phyloP scores from a whole-genome alignment of 2,329 filamentous ascomycete genomes.

The Dothistroma pini region DNA sequence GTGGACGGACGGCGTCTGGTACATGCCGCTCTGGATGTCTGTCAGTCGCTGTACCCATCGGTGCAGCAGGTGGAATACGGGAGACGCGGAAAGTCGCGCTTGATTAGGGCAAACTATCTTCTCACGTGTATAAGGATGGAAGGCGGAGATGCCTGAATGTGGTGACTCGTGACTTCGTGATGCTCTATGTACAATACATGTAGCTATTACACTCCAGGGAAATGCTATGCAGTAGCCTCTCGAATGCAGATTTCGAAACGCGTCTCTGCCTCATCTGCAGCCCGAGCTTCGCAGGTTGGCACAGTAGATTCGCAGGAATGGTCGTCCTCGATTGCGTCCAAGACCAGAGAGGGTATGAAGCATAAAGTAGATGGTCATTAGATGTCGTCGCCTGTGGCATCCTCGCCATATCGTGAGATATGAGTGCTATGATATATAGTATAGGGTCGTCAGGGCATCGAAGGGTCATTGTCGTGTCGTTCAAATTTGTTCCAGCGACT shows the following conservation, averaged over 20 bases:
- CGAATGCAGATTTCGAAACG: not conserved
- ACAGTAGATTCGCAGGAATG: not conserved
- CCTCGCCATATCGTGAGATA: not conserved
- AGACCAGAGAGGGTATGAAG: not conserved
- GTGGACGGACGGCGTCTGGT: not conserved
- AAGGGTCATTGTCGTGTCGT: not conserved
- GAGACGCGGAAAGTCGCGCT: not conserved
- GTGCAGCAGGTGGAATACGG: not conserved
- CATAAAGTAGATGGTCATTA: not conserved
- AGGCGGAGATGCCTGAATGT: not conserved
- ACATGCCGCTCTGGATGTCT: not conserved
- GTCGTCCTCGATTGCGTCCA: not conserved
- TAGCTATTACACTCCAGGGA: not conserved
- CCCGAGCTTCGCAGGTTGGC: not conserved
- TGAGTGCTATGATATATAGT: not conserved
- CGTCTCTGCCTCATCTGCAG: not conserved
- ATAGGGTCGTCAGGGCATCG: constrained; percentile 2
- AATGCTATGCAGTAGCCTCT: not conserved
- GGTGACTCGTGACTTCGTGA: not conserved
- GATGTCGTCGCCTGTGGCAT: not conserved
- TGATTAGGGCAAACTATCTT: not conserved
- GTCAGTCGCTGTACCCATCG: not conserved
- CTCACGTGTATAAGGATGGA: not conserved
- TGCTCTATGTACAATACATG: not conserved
- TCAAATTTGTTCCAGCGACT: constrained; percentile 25